Evolutionary conservation across 129 eudicot species (phyloP), one percentile per base, ranked within the genome.

Genomic region (Tagetes patula): DNA sequence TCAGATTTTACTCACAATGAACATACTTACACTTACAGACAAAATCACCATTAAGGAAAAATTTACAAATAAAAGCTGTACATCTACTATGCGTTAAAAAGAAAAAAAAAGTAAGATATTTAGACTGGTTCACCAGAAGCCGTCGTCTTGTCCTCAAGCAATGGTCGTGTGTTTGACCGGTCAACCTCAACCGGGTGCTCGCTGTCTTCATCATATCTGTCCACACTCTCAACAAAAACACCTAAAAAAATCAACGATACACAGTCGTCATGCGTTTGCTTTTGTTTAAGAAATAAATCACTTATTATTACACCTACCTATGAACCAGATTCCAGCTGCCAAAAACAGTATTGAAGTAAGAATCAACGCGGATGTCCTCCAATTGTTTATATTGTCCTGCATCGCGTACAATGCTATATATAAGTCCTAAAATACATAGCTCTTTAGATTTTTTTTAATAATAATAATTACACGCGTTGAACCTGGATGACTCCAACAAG

Each of bases 401-500:
- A 85, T 40, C 50, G 58, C 54, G 45, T 54, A 69, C 60, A 65
- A 34, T 20, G 27, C 27, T 20, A 45, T 64, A 12, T 9, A 58
- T 52, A 42, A 43, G 34, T 48, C 30, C 56, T 50, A 14, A 14
- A 47, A 4, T 42, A 4, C 3, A 11, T 47, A 47, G 14, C 53
- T 47, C 14, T n/a, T 50, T n/a, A 50, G 31, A 50, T 13, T 50
- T 8, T 20, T 42, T 27, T 8, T 8, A 3, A 67, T 27, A 46
- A 30, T 14, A n/a, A 8, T 31, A 38, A 34, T 5, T 30, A 55
- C 34, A 43, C 37, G 1, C 5, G 2, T 20, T 59, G 10, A 53
- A 92, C 98, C 98, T 93, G 95, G 52, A 93, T 71, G 79, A 89
- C 89, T 37, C 98, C 98, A 52, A 93, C 96, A 68, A 93, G 96